Evolutionary conservation across 2,329 filamentous ascomycete species (phyloP), one percentile per base, ranked within the genome.

Genomic region (Xylariaceae sp.): DNA sequence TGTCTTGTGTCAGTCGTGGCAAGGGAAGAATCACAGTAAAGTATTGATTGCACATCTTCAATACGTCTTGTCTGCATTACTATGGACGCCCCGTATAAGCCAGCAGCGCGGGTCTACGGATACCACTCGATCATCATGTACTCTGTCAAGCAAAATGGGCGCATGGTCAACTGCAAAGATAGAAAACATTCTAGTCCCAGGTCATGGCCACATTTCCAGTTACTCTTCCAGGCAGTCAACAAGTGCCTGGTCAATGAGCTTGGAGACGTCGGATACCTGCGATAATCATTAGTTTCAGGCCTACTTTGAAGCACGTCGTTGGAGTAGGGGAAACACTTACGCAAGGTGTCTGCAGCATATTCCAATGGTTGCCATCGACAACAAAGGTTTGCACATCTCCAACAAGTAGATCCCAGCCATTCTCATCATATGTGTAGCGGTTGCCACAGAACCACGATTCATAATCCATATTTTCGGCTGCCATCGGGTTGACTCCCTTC

Each of bases 1-100:
- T 73, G 18, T 65, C 66, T n/a, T 72, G 68, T 39, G 71, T 72
- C 30, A 73, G 71, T 53, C 67, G 70, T 17, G 71, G 66, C 2
- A 68, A 69, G 53, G 70, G 70, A 18, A 65, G 65, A 51, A 68
- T 72, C 18, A 60, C 65, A 10, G 60, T 72, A 5, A 58, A 50
- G 3, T 64, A 57, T 35, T 66, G 23, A 55, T n/a, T 51, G 1
- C 23, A 13, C 37, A 9, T 9, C n/a, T 10, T 42, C 10, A 35
- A 30, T 2, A 17, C 17, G 7, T 5, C 5, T 5, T 50, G 23
- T 30, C 23, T 17, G 7, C 13, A 11, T 50, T 34, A 7, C 18
- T 30, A 30, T 50, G 4, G 48, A 30, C 48, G 18, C 2, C 17
- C 17, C 17, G 17, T 18, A 18, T 18, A 18, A 18, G 17, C 17